Evolutionary conservation across 352 stramenopile genomes (phyloP), one percentile per base, ranked within the genome.

Genomic region (Plasmopara viticola): DNA sequence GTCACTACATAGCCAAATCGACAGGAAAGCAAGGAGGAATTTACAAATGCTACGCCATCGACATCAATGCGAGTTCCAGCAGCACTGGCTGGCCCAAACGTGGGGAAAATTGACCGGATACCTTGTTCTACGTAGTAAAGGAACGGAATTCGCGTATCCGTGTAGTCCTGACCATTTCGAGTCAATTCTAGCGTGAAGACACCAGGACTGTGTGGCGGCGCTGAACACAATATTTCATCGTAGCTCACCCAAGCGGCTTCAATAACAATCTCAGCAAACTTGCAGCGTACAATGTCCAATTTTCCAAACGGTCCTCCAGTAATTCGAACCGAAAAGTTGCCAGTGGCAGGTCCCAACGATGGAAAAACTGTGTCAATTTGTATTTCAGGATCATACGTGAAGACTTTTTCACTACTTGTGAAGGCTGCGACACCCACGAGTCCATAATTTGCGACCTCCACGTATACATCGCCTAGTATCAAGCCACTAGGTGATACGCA

Each of bases 131-230:
- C 62, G 59, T 97, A 96, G 61, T 87, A 97, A 15, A 74, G 57
- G 53, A 98, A 97, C 3, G 75, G 60, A 2, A 82, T 41, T 0
- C 58, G 55, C 1, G 64, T 75, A 39, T 82, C 56, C 0, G 77
- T 84, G 57, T 94, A 98, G 58, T 98, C 90, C 62, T 98, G 91
- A 29, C 80, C 86, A 60, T 98, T 98, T 39, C 85, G 59, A 17
- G 87, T 88, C 28, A 98, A 74, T 53, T 94, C 64, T 0, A 98
- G 64, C 2, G 73, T 63, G 41, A 96, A 90, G 0, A 86, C 56
- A 0, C 91, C 91, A 0, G 74, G 46, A 3, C 49, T 33, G 34
- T 94, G 74, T 0, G 74, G 68, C 18, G 86, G 88, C n/a, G 88
- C 83, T 18, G 68, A 74, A 40, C 64, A 97, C 31, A 66, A 50